Percentiles rank a stretch among this genome's conserved stretches.
phyloP scores from a whole-genome alignment of 352 stramenopile species.

The Phytophthora litchii region DNA sequence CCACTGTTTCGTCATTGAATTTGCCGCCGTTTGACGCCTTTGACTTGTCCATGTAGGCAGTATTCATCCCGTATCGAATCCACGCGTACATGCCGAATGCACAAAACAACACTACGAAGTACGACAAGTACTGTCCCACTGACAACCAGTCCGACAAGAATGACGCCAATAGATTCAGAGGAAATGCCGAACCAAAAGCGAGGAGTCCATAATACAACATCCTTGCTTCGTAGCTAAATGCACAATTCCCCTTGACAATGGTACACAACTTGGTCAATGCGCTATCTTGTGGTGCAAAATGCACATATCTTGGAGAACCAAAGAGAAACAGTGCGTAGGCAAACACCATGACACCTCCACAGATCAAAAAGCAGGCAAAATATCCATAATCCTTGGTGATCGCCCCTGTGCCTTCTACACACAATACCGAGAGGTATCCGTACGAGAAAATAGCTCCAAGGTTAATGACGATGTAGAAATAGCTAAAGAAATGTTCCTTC shows the following conservation, averaged over 20 bases:
- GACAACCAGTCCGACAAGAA: slow-evolving; percentile 63
- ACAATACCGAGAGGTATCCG: slow-evolving; percentile 89
- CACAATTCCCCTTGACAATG: slow-evolving; percentile 79
- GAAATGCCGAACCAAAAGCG: slow-evolving; percentile 67
- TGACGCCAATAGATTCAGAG: slow-evolving; percentile 76
- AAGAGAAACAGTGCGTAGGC: slow-evolving; percentile 72
- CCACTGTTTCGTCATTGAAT: slow-evolving; percentile 83
- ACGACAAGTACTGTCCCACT: slow-evolving; percentile 74
- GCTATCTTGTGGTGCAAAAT: slow-evolving; percentile 77
- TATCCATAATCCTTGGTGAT: slow-evolving; percentile 88
- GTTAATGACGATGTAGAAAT: slow-evolving; percentile 94
- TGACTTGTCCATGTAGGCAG: slow-evolving; percentile 85
- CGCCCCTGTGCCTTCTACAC: slow-evolving; percentile 77
- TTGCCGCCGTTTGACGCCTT: slow-evolving; percentile 81
- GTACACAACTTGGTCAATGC: slow-evolving; percentile 75
- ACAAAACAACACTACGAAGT: slow-evolving; percentile 69
- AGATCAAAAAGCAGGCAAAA: slow-evolving; percentile 89
- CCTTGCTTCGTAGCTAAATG: slow-evolving; percentile 76
- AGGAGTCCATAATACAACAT: slow-evolving; percentile 81
- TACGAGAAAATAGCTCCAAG: slow-evolving; percentile 92
- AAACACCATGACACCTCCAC: slow-evolving; percentile 83
- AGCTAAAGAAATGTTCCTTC: slow-evolving; percentile 91
- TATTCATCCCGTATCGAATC: slow-evolving; percentile 84
- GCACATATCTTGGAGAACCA: slow-evolving; percentile 67
- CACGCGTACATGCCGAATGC: slow-evolving; percentile 83